Base-by-base conservation (phyloP, 805 yeast genomes). In the Candida arabinofermentans region DNA sequence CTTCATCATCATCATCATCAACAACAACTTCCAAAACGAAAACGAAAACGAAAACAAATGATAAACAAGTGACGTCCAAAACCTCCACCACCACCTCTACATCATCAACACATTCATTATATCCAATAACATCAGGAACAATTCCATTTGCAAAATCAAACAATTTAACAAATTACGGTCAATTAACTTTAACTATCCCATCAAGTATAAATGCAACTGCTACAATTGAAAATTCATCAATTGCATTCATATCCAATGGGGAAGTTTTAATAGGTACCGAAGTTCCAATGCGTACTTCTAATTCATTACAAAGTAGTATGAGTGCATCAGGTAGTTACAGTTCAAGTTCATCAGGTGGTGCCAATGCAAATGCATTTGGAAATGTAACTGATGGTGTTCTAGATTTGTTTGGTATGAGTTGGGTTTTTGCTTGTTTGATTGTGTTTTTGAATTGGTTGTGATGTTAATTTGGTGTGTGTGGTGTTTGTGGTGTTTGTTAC, bases 111-210 rank as follows among this genome's bases (percentile, higher is more conserved):
- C 18, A 35, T 12, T 27, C 42, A 1, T 12, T 47, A 14, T 52
- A 50, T 34, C 41, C 52, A 4, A 63, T 65, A 8, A 26, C 34
- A 5, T 54, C 64, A 2, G 61, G 60, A n/a, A 37, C 34, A 13
- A 65, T 65, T 17, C 70, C 70, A 23, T 54, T 48, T 30, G 68
- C 67, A 1, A 19, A 27, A 12, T 35, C 48, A 7, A 58, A 57
- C 40, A 59, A 55, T 40, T 30, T 55, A 43, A 37, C 58, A 9
- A 30, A 41, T 33, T 54, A 54, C 37, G 30, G 36, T 1, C 24
- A 21, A 2, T 36, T 64, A 26, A 63, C 66, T 1, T 39, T 65
- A 43, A 58, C 66, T 1, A 45, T 58, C 9, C 49, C 56, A 5
- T 27, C 35, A 8, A n/a, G 49, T 6, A 24, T 51, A 8, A 40